Evolutionary conservation across 768 basidiomycete genomes (phyloP), one percentile per base, ranked within the genome.

Genomic region (Tremella fuciformis): DNA sequence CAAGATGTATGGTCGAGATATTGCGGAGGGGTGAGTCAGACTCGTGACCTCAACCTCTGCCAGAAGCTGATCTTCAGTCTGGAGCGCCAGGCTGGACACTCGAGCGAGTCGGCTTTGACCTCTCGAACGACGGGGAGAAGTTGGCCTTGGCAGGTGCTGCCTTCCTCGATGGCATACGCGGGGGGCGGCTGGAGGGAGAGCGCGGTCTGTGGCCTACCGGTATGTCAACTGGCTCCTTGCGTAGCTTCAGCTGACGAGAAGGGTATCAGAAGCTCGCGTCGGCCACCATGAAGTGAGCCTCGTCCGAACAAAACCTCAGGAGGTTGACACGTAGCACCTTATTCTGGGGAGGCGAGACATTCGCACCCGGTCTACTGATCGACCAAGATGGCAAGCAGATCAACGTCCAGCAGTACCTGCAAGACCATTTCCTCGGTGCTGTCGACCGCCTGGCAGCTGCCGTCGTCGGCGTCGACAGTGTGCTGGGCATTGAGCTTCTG

Each of bases 21-120:
- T 67, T 85, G 86, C 2, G 94, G 94, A 8, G 94, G 94, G 15
- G 68, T 74, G 38, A 66, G 71, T 61, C 21, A 2, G 29, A n/a
- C n/a, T n/a, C n/a, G 7, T 42, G 52, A 11, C 38, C 26, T 3
- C 19, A 15, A 13, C 1, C 18, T 48, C 2, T 53, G 2, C 19
- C 13, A 22, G 16, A 26, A 24, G 37, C 51, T 48, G 41, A 51
- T 42, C 16, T 3, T 7, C 26, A 74, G 44, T 94, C 91, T 1
- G 94, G 96, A 1, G 93, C 94, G 0, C 96, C 96, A 0, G 91
- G 89, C 2, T 99, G 96, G 94, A 96, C 92, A 0, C 80, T 98
- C 1, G 86, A 90, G 59, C 76, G 83, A 9, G 87, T 85, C 8
- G 96, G 94, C 0, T 91, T 98, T 62, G 88, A 94, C 70, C 78